These are phyloP conservation scores for Neohortaea acidophila DNA, from an alignment of 495 filamentous ascomycete genomes.

Conservation along the genomic window DNA sequence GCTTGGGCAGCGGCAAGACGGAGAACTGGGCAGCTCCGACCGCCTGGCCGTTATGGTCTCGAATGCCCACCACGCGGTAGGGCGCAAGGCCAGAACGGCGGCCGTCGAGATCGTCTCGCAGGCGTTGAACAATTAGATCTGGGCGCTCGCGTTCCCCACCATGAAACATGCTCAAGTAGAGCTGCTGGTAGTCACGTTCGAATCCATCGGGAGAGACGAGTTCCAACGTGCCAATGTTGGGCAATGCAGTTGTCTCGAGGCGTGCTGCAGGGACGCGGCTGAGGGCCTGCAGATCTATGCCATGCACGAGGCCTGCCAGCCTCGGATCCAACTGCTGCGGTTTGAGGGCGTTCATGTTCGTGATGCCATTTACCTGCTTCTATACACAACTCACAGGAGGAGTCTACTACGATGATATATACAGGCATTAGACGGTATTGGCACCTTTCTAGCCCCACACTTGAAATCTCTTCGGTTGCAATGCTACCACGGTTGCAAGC, in stretches of 20 bases:
- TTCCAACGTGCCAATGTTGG: background rate
- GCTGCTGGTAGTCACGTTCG: background rate
- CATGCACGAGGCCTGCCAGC: background rate
- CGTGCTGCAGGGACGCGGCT: background rate
- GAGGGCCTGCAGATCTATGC: background rate
- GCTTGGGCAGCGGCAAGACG: background rate
- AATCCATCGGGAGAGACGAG: background rate
- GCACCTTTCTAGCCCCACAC: too few relatives aligned
- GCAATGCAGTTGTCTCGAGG: background rate
- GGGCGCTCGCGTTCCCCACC: background rate
- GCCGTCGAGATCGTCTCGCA: background rate
- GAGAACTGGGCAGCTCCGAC: background rate
- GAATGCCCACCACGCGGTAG: background rate
- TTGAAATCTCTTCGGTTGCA: too few relatives aligned
- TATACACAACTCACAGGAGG: too few relatives aligned
- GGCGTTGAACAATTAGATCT: background rate
- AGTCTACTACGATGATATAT: too few relatives aligned
- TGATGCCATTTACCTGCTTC: too few relatives aligned
- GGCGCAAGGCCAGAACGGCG: background rate
- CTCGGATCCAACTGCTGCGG: background rate
- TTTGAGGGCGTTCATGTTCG: slow-evolving; percentile 1
- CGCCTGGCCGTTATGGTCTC: background rate
- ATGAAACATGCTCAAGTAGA: background rate
- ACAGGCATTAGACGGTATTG: too few relatives aligned
- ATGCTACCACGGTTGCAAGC: too few relatives aligned